These are phyloP conservation scores for Ambrosiella beaveri DNA, from an alignment of 2,329 filamentous ascomycete genomes.

Conservation along the genomic window DNA sequence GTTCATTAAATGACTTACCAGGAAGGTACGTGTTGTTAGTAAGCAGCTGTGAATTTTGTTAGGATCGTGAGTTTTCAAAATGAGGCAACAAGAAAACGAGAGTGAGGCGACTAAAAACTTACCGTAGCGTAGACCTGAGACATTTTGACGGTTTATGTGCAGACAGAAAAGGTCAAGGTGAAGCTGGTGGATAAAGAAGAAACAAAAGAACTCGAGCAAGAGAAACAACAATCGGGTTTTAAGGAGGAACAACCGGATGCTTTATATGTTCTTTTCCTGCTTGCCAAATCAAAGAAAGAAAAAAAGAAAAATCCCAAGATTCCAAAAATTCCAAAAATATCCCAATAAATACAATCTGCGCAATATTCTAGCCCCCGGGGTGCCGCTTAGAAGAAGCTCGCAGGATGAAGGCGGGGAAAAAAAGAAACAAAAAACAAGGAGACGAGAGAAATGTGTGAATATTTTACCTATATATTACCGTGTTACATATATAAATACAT, in stretches of 20 bases:
- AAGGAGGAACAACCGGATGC: not conserved
- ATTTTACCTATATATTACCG: no score
- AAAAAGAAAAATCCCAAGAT: not conserved
- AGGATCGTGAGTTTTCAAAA: not conserved
- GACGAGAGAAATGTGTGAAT: no score
- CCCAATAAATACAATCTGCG: not conserved
- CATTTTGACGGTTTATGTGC: conserved; percentile 4
- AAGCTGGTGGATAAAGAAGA: conserved; percentile 8
- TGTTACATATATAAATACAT: no score
- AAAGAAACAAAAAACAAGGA: no score
- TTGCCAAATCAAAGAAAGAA: not conserved
- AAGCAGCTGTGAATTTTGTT: conserved; percentile 32
- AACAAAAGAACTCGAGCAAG: conserved; percentile 5
- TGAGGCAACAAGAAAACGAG: not conserved
- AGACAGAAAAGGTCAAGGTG: not conserved
- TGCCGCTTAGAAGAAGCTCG: no score
- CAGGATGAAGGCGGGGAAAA: not conserved
- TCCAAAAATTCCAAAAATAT: not conserved
- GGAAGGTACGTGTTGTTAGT: conserved; percentile 86
- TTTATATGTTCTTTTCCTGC: not conserved
- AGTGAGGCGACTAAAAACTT: conserved; percentile 3
- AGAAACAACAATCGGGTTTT: not conserved
- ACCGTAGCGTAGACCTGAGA: conserved; percentile 9
- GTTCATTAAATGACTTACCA: conserved; percentile 34
- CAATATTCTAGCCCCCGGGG: not conserved